Percentiles rank a stretch among this genome's conserved stretches.
These are phyloP conservation scores for Mychonastes homosphaera DNA, from an alignment of 139 green algal species.

Conservation along the genomic window DNA sequence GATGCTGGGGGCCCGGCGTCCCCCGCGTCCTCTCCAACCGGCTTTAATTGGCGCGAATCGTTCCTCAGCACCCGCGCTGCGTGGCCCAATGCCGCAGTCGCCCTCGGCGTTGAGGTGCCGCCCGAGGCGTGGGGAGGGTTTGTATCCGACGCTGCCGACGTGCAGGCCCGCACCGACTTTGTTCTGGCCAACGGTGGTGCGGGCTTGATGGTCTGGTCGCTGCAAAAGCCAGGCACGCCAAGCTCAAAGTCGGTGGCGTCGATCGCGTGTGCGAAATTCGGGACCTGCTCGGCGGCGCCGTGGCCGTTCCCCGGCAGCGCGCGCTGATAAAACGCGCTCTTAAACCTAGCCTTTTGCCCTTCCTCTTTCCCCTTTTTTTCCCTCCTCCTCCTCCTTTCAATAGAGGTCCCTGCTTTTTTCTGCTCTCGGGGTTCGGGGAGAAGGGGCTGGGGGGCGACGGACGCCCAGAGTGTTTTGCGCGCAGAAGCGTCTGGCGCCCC, in stretches of 20 bases:
- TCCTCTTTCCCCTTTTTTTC: neutral
- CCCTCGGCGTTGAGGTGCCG: slow-evolving; percentile 34
- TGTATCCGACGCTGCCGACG: neutral
- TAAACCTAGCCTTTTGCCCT: neutral
- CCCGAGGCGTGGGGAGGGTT: slow-evolving; percentile 23
- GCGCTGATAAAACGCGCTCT: neutral
- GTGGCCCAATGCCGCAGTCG: slow-evolving; percentile 22
- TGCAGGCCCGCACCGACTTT: neutral
- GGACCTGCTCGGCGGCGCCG: neutral
- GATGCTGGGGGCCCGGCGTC: slow-evolving; percentile 19
- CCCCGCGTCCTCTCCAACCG: no score
- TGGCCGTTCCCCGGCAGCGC: neutral
- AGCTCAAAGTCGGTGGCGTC: neutral
- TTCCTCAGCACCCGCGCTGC: slow-evolving; percentile 21
- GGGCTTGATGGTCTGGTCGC: slow-evolving; percentile 11
- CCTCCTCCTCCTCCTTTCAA: neutral
- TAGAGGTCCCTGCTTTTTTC: no score
- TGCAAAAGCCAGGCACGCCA: slow-evolving; percentile 6
- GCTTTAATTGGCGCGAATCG: slow-evolving; percentile 20
- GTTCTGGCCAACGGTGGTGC: slow-evolving; percentile 4
- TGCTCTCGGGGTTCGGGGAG: no score
- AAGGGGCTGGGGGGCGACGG: no score
- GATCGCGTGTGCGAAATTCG: neutral
- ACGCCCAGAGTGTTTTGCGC: no score
- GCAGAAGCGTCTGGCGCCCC: no score